These are phyloP conservation scores for Trichoderma harzianum DNA, from an alignment of 2,329 filamentous ascomycete species.

Conservation along the genomic window DNA sequence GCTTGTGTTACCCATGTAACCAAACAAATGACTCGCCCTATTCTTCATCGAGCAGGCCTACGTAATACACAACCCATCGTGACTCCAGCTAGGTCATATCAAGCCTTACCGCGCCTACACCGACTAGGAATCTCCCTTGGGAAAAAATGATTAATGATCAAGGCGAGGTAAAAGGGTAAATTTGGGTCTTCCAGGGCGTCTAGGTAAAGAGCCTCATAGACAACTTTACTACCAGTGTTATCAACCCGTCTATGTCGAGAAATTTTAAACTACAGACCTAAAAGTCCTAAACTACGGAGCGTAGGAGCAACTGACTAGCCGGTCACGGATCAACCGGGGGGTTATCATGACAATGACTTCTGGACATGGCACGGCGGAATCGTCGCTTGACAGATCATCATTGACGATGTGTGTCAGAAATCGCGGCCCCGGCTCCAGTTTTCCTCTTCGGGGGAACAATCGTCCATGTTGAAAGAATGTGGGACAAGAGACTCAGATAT, in stretches of 20 bases:
- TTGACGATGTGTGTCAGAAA: not conserved
- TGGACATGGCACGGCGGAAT: not conserved
- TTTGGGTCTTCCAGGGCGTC: not conserved
- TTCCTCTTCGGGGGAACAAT: not conserved
- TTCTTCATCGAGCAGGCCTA: not conserved
- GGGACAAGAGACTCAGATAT: not conserved
- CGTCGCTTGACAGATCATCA: not conserved
- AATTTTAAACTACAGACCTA: fast-evolving
- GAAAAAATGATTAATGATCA: not conserved
- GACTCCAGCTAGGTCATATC: not conserved
- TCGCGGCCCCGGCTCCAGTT: not conserved
- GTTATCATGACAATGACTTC: not conserved
- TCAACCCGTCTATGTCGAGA: not conserved
- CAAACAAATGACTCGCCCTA: not conserved
- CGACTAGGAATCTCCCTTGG: not conserved
- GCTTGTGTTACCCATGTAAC: not conserved
- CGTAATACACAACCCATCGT: not conserved
- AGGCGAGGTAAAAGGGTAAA: not conserved
- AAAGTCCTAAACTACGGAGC: not conserved
- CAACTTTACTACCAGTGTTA: not conserved
- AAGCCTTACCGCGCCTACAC: not conserved
- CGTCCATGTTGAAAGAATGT: not conserved
- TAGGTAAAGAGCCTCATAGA: not conserved
- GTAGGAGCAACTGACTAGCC: not conserved
- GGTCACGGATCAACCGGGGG: not conserved